A percentile compares a stretch with the other conserved stretches of the same genome.
phyloP scores from a whole-genome alignment of 169 alveolate species.

The Plasmodium cynomolgi region DNA sequence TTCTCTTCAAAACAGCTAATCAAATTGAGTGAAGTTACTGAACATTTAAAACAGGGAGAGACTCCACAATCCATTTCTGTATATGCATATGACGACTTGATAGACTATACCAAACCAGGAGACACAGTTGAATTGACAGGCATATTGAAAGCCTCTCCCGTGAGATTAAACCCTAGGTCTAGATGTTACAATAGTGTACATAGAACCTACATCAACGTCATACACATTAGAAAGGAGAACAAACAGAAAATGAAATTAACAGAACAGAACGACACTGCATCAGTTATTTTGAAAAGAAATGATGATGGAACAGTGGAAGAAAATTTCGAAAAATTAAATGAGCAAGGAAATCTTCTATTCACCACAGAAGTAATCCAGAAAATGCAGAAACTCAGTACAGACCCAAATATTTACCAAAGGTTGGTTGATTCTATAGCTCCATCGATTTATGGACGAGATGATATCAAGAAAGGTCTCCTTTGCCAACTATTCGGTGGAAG shows the following conservation, averaged over 20 bases:
- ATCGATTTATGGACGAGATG: constrained; percentile 96
- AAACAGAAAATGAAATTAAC: constrained; percentile 78
- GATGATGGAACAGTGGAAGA: constrained; percentile 80
- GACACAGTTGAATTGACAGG: constrained; percentile 98
- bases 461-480: constrained; percentile 94
- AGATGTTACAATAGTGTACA: constrained; percentile 93
- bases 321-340: constrained; percentile 65
- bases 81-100: constrained; percentile 96
- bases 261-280: constrained; percentile 62
- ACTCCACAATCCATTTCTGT: constrained; percentile 92
- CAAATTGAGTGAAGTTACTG: constrained; percentile 95
- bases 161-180: constrained; percentile 91
- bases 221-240: constrained; percentile 85
- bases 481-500: constrained; percentile 99
- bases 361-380: constrained; percentile 83
- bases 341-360: constrained; percentile 76
- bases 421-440: constrained; percentile 98
- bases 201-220: constrained; percentile 95
- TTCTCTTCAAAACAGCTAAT: constrained; percentile 96
- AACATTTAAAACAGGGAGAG: constrained; percentile 94
- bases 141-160: constrained; percentile 94
- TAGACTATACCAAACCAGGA: constrained; percentile 97
- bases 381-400: constrained; percentile 86
- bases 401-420: constrained; percentile 93
- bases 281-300: constrained; percentile 59